Base-by-base conservation (phyloP, 257 asterid species). In the Gynochthodes officinalis region DNA sequence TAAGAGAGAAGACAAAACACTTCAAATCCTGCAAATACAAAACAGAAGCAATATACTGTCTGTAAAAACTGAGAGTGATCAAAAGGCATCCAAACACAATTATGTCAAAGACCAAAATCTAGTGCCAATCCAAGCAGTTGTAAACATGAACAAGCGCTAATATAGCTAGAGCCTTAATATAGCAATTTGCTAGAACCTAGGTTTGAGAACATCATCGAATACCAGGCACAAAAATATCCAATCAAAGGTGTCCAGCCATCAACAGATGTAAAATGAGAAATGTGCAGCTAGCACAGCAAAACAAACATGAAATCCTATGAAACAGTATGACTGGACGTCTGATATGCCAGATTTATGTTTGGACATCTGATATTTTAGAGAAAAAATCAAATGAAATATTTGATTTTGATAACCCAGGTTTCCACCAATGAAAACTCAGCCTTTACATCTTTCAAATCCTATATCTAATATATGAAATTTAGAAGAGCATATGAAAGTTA, bases 1-100 rank as follows among this genome's bases (percentile, higher is more conserved):
- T 92, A 0, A 92, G 88, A 57, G 98, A 93, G 85, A 90, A 90
- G 76, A 93, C 96, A 4, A 89, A 87, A 70, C 97, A 93, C 84
- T 92, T 92, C 79, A 92, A 81, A 76, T 92, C 98, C 98, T 92
- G 95, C 84, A 86, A 77, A n/a, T 33, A 1, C 53, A 32, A 33
- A 33, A 19, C 73, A 40, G 14, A 7, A 14, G 10, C 23, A 33
- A 76, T 28, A 2, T 5, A 32, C 30, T 35, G 43, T 57, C 40
- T 19, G 58, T 46, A 39, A 75, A 16, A 69, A 61, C 49, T 4
- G 44, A 1, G 13, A 46, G 60, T 49, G 3, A 1, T 33, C 4
- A 53, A 58, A 48, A 23, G 12, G 33, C 58, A 74, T 61, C 60
- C 64, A 42, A 0, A 35, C 64, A 8, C 14, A 6, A 3, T 37